phyloP scores from a whole-genome alignment of 768 basidiomycete species.

The Baorangia bicolor region DNA sequence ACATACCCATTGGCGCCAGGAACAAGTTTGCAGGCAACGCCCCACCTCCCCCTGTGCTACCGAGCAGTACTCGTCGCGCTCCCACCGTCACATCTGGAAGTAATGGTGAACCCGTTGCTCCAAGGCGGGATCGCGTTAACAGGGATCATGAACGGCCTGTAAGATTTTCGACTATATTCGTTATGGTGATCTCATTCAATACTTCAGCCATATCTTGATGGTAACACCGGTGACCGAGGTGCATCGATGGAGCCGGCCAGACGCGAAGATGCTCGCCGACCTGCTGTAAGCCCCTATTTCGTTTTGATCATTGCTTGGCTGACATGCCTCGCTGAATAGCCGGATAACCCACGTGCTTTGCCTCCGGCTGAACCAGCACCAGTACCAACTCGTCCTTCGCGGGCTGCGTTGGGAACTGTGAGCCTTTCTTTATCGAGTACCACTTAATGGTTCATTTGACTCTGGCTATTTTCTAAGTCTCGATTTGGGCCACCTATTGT shows the following conservation, averaged over 20 bases:
- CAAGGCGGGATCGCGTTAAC: conserved; percentile 14
- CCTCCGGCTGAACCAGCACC: conserved; percentile 12
- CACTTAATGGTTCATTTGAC: not conserved
- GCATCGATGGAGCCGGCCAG: not conserved
- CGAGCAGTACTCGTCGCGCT: not conserved
- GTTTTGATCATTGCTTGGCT: not conserved
- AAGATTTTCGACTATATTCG: not conserved
- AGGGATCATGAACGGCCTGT: conserved; percentile 28
- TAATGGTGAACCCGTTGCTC: conserved; percentile 21
- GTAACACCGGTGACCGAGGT: not conserved
- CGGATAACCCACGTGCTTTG: not conserved
- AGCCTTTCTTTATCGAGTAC: not conserved
- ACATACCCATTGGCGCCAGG: conserved; percentile 30
- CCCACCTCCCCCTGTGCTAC: not conserved
- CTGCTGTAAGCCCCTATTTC: conserved; percentile 18
- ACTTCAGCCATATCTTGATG: conserved; percentile 19
- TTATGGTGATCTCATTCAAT: conserved; percentile 6
- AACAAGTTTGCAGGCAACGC: conserved; percentile 22
- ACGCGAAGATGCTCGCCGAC: conserved; percentile 12
- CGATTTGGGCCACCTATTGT: conserved; percentile 33
- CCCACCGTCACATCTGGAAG: conserved; percentile 8
- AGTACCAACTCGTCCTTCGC: conserved; percentile 12
- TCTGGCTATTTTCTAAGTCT: conserved; percentile 20
- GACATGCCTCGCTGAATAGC: conserved; percentile 10
- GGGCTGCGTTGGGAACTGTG: conserved; percentile 17